Percentiles rank a stretch among this genome's conserved stretches.
These are phyloP conservation scores for Tulasnella sp. DNA, from an alignment of 768 basidiomycete species.

Conservation along the genomic window DNA sequence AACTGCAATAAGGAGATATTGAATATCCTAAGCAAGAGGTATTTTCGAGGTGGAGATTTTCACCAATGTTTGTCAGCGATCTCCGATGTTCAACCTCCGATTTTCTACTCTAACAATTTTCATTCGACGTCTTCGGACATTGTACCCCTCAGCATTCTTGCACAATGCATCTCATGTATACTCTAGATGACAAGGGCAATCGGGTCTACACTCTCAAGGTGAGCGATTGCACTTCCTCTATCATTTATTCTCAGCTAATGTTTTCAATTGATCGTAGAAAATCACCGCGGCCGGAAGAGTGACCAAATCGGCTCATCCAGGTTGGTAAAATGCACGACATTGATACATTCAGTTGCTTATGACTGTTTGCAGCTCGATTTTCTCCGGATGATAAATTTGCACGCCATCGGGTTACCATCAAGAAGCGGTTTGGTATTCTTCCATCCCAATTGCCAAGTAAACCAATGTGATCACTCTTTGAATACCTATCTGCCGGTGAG, in stretches of 20 bases:
- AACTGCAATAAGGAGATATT: too few species aligned
- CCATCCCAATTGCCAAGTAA: slow-evolving; percentile 81
- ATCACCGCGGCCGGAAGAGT: slow-evolving; percentile 62
- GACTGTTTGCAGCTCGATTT: slow-evolving; percentile 60
- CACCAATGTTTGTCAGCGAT: too few species aligned
- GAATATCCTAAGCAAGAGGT: too few species aligned
- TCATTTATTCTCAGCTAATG: slow-evolving; percentile 3
- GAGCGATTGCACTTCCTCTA: neutral
- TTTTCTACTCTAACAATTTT: too few species aligned
- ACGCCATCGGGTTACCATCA: slow-evolving; percentile 91
- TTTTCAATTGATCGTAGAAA: slow-evolving; percentile 47
- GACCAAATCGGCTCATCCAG: slow-evolving; percentile 95
- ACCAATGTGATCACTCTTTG: too few species aligned
- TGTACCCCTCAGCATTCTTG: too few species aligned
- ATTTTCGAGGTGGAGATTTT: too few species aligned
- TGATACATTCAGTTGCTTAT: neutral
- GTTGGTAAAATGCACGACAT: slow-evolving; percentile 39
- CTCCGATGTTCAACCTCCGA: too few species aligned
- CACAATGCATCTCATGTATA: slow-evolving; percentile 96
- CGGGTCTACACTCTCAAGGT: slow-evolving; percentile 92
- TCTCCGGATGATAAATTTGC: slow-evolving; percentile 99
- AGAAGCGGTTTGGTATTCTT: slow-evolving; percentile 82
- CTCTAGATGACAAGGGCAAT: slow-evolving; percentile 57
- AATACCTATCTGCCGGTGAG: too few species aligned
- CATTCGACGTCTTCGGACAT: too few species aligned